Base-by-base conservation (phyloP, 1,284 basidiomycete genomes). In the Puccinia novopanici region DNA sequence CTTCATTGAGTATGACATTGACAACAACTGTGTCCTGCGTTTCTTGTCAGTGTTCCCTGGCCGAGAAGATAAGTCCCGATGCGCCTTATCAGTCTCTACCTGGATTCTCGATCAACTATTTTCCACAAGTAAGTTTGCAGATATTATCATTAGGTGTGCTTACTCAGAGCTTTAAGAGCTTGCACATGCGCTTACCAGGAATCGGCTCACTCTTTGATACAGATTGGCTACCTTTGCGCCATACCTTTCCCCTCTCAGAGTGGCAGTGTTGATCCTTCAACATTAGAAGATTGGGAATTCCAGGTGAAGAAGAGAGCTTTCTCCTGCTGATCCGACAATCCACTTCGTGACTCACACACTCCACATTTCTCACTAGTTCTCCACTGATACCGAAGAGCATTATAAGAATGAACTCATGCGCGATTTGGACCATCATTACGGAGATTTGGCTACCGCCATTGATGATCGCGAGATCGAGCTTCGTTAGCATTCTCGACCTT, bases 141-240 rank as follows among this genome's bases (percentile, higher is more conserved):
- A 0, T 34, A 70, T 57, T 27, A 45, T 50, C 0, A 50, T 55
- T 12, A 55, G 9, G 54, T 30, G 27, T 59, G 0, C 17, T 63
- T 40, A 9, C 8, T 27, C 34, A 15, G 5, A 15, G 24, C 3
- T 24, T 65, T 24, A 17, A 10, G n/a, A 17, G 3, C 30, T 37
- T 37, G 34, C 27, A 27, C 30, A 37, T 37, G n/a, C 6, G 48
- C 68, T 71, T 30, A 34, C 24, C n/a, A 50, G 22, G 30, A 40
- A 42, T 59, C 55, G 50, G n/a, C 22, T 34, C 9, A n/a, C 52
- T 45, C 27, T 37, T 73, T 27, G n/a, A 37, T 40, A 45, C 71
- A 80, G 77, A 72, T 80, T n/a, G 77, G 77, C 17, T 80, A 72
- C 57, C 59, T 80, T 48, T 80, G 77, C 45, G 37, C 67, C 30